These are phyloP conservation scores for Prototheca wickerhamii DNA, from an alignment of 163 green algal species.

Conservation along the genomic window DNA sequence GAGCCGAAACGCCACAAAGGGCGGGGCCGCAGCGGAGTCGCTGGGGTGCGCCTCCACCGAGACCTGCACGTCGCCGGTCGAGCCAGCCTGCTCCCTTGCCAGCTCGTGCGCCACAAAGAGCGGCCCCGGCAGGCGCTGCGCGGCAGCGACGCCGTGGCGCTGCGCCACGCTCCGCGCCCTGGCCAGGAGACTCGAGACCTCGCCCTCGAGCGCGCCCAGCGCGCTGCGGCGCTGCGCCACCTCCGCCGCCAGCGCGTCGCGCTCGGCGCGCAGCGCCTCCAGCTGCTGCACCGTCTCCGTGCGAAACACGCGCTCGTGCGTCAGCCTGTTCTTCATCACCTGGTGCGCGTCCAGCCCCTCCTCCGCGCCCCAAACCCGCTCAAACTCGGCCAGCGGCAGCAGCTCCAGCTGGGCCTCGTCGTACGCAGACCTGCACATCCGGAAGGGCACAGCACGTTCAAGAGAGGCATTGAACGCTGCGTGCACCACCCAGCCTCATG, in stretches of 20 bases:
- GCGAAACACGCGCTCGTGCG: conserved; percentile 52
- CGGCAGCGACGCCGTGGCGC: neutral
- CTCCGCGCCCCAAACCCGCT: conserved; percentile 3
- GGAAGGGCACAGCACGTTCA: neutral
- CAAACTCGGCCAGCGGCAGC: conserved; percentile 43
- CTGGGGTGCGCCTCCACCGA: neutral
- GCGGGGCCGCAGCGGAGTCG: neutral
- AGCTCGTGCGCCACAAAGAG: too few species aligned
- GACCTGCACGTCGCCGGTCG: neutral
- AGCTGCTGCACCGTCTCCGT: conserved; percentile 39
- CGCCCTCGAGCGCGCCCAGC: neutral
- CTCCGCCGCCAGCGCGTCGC: conserved; percentile 27
- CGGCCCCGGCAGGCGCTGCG: neutral
- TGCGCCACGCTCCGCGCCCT: neutral
- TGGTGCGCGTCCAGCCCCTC: conserved; percentile 34
- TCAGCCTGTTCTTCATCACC: conserved; percentile 63
- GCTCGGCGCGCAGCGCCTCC: conserved; percentile 33
- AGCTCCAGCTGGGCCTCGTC: conserved; percentile 51
- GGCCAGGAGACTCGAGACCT: neutral
- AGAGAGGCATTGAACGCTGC: too few species aligned
- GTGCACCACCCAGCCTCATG: too few species aligned
- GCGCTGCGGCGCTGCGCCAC: conserved; percentile 7
- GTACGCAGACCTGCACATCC: neutral
- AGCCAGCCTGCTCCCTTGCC: neutral
- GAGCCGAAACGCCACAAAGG: too few species aligned